A percentile compares a stretch with the other conserved stretches of the same genome.
phyloP scores from a whole-genome alignment of 768 basidiomycete genomes.

The Boletus subcaerulescens region DNA sequence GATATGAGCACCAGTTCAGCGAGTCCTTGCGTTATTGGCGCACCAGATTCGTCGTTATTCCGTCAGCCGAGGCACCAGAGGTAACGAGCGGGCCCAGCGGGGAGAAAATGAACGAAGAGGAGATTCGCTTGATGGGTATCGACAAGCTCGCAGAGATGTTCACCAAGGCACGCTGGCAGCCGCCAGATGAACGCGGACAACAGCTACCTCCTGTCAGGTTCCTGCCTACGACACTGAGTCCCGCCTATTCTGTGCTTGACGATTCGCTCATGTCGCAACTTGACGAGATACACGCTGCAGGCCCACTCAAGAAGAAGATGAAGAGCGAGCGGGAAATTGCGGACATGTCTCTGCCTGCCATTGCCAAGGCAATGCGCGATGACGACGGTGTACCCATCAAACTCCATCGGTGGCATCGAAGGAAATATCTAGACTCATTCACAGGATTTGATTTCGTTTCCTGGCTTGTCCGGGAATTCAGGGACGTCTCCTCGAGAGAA shows the following conservation, averaged over 20 bases:
- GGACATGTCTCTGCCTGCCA: slow-evolving; percentile 57
- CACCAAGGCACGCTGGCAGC: slow-evolving; percentile 77
- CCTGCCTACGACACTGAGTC: slow-evolving; percentile 81
- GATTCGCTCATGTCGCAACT: slow-evolving; percentile 75
- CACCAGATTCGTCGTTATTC: slow-evolving; percentile 90
- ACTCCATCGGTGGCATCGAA: slow-evolving; percentile 78
- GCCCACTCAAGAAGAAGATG: slow-evolving; percentile 75
- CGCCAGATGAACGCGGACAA: slow-evolving; percentile 39
- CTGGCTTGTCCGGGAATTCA: slow-evolving; percentile 90
- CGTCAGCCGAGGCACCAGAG: slow-evolving; percentile 68
- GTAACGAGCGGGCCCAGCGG: slow-evolving; percentile 56
- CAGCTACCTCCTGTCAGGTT: slow-evolving; percentile 65
- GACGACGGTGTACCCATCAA: slow-evolving; percentile 84
- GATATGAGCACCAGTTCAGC: slow-evolving; percentile 76
- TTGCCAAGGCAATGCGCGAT: slow-evolving; percentile 84
- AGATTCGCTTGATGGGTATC: slow-evolving; percentile 84
- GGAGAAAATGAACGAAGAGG: slow-evolving; percentile 81
- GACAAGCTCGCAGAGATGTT: slow-evolving; percentile 90
- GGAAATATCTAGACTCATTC: slow-evolving; percentile 76
- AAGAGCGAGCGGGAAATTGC: slow-evolving; percentile 72
- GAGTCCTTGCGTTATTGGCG: slow-evolving; percentile 91
- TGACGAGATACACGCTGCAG: slow-evolving; percentile 73
- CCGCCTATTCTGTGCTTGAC: slow-evolving; percentile 76
- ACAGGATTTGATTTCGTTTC: slow-evolving; percentile 87
- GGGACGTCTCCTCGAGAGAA: slow-evolving; percentile 79